Conservation (phyloP, 805 yeast species). For the Candida stauntonica region DNA sequence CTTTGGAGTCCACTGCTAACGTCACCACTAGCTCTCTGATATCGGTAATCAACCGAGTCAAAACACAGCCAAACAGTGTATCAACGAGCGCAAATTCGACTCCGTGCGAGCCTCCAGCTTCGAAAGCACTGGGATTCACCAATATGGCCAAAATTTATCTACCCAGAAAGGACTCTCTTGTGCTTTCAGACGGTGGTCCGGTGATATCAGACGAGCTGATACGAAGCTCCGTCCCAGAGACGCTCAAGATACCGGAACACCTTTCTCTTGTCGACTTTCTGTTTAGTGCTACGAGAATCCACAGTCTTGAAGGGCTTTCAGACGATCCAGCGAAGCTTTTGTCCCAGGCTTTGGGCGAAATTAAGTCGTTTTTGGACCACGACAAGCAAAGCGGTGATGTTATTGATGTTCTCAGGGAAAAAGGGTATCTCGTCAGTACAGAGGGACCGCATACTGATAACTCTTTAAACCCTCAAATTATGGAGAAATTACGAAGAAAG, state of each 20-base stretch:
- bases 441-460: background rate
- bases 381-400: conserved; percentile 8
- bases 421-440: conserved; percentile 9
- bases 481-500: background rate
- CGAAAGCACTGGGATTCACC: conserved; percentile 3
- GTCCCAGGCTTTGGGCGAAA: conserved; percentile 7
- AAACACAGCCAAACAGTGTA: background rate
- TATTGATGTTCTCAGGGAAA: conserved; percentile 9
- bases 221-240: conserved; percentile 10
- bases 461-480: background rate
- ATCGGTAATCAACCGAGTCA: conserved; percentile 8
- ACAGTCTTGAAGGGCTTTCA: conserved; percentile 6
- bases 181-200: background rate
- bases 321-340: conserved; percentile 11
- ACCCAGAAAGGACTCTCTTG: conserved; percentile 1
- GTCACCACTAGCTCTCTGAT: conserved; percentile 9
- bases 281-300: conserved; percentile 5
- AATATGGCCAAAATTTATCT: conserved; percentile 11
- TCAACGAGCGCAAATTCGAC: too few relatives aligned
- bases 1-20: background rate
- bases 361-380: conserved; percentile 8
- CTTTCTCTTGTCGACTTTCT: conserved; percentile 10
- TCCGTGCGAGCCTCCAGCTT: too few relatives aligned
- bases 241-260: conserved; percentile 11
- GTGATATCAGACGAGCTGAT: conserved; percentile 7